These are phyloP conservation scores for Penicillium ucsense DNA, from an alignment of 495 filamentous ascomycete species.

Conservation along the genomic window DNA sequence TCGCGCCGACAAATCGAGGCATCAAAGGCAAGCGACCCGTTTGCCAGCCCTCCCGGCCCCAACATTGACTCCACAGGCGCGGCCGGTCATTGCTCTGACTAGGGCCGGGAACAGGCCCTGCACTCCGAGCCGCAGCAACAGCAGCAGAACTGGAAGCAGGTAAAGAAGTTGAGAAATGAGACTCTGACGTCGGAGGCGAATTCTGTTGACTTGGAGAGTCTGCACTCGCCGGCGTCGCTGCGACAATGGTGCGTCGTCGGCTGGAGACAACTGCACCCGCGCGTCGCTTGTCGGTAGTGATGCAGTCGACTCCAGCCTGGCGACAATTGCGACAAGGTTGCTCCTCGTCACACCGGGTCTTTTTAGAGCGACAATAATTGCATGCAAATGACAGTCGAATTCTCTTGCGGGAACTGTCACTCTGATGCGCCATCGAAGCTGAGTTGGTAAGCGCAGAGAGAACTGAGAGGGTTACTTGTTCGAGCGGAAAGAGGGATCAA, in stretches of 20 bases:
- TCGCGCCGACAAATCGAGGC: constrained; percentile 5
- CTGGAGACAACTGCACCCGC: constrained; percentile 1
- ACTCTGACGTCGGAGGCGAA: neutral
- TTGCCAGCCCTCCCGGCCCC: constrained; percentile 8
- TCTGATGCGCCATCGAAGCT: neutral
- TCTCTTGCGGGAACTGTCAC: neutral
- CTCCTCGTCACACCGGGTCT: constrained; percentile 10
- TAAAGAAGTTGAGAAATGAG: neutral
- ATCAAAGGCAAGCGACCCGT: constrained; percentile 8
- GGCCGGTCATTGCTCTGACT: neutral
- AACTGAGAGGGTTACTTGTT: no score
- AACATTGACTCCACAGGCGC: constrained; percentile 6
- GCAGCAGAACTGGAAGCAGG: neutral
- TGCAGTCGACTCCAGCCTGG: constrained; percentile 3
- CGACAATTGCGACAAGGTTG: constrained; percentile 8
- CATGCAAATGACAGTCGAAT: constrained; percentile 8
- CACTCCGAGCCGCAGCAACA: no score
- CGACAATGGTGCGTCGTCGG: neutral
- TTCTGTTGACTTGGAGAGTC: neutral
- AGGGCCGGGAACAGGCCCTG: no score
- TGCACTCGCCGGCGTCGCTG: neutral
- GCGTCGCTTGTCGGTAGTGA: constrained; percentile 10
- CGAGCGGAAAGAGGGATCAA: neutral
- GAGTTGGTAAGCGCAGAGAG: neutral
- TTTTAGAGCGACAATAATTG: constrained; percentile 7